Base-by-base conservation (phyloP, 108 stramenopile species). In the Licmophora abbreviata region DNA sequence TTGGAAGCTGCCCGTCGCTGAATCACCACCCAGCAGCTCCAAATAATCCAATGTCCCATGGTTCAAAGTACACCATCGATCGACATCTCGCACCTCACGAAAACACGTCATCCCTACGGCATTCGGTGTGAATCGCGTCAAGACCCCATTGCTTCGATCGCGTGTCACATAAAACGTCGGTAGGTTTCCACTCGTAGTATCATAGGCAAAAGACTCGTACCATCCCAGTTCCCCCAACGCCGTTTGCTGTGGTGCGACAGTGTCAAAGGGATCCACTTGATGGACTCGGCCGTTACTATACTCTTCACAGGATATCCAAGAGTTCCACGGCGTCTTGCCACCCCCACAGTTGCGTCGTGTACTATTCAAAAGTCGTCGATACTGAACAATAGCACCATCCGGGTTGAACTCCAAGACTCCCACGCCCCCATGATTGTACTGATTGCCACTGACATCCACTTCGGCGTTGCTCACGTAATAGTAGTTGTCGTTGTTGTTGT, bases 331-430 rank as follows among this genome's bases (percentile, higher is more conserved):
- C 3, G 76, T 74, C 20, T 28, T 29, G 6, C 80, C 80, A 29
- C 80, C 80, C 12, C 67, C 62, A 54, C 80, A 82, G 32, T 82
- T 82, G 18, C 37, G 9, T 2, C 29, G 45, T 14, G 76, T 82
- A 1, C 59, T 50, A 1, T 15, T 47, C 2, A 76, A 35, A 0
- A 75, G 8, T 12, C 22, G 21, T 17, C 41, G 17, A 38, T 81
- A 81, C 26, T 59, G 65, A 29, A 66, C 28, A 21, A 75, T 35
- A 20, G 68, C 45, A 7, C 65, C 64, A 14, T 64, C 47, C 24
- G 25, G 10, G 38, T 74, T 51, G 24, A 79, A 74, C 7, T 49
- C 40, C 6, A 74, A 23, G 5, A 59, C 60, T 14, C 70, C 69
- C 1, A 74, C 77, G 0, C 75, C 67, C 12, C 72, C 74, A 15